These are phyloP conservation scores for Arachis monticola DNA, from an alignment of 331 rosid genomes.

Conservation along the genomic window DNA sequence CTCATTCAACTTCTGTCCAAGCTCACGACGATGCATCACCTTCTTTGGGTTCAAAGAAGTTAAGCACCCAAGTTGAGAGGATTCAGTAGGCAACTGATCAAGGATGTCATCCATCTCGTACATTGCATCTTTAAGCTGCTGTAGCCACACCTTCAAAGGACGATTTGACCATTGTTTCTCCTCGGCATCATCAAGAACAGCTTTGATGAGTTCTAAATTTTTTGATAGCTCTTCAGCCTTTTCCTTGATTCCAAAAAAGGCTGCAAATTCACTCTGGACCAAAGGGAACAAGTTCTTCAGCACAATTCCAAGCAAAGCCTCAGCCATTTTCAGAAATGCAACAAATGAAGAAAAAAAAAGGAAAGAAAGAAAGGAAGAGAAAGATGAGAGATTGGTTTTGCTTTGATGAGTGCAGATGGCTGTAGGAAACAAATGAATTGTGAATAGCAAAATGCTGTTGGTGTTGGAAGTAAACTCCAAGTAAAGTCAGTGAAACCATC, in stretches of 20 bases:
- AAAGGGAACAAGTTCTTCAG: neutral
- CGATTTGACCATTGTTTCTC: conserved; percentile 2
- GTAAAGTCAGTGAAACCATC: no score
- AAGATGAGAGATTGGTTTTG: neutral
- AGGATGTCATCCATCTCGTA: conserved; percentile 41
- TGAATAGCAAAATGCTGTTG: no score
- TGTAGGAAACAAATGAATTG: no score
- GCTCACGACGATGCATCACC: no score
- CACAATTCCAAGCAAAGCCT: conserved; percentile 14
- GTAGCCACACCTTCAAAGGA: conserved; percentile 33
- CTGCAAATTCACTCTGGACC: neutral
- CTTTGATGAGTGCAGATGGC: neutral
- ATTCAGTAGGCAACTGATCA: conserved; percentile 21
- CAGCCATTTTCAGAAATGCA: conserved; percentile 10
- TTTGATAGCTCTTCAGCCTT: conserved; percentile 24
- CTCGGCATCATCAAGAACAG: conserved; percentile 43
- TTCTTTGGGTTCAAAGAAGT: no score
- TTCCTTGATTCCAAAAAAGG: conserved; percentile 12
- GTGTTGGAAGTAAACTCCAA: no score
- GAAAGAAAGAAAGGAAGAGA: no score
- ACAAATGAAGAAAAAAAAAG: no score
- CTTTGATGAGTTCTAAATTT: conserved; percentile 20
- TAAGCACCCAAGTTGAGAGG: neutral
- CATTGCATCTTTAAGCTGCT: conserved; percentile 30
- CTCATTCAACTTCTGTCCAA: neutral